Percentiles rank a stretch among this genome's conserved stretches.
Evolutionary conservation across 371 early-diverging fungal genomes (phyloP).

Genomic region (Saksenaea vasiformis): DNA sequence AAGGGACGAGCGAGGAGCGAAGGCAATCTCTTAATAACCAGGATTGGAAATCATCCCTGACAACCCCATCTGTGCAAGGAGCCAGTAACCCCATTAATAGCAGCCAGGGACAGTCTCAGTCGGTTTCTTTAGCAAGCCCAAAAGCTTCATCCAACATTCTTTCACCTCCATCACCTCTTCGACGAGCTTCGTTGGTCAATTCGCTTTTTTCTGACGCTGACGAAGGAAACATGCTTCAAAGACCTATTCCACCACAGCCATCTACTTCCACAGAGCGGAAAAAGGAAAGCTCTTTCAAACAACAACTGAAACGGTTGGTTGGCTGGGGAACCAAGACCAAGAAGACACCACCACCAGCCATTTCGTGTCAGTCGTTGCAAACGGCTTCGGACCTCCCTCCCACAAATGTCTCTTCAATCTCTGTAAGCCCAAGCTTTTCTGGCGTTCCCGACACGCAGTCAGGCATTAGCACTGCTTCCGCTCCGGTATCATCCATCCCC

Average conservation of each 20-base stretch:
- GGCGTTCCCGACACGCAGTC: constrained; percentile 14
- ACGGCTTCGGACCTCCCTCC: neutral
- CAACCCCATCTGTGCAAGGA: constrained; percentile 14
- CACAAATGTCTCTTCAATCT: neutral
- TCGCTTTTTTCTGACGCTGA: neutral
- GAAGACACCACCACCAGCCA: constrained; percentile 14
- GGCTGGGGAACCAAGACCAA: constrained; percentile 40
- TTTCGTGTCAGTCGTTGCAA: neutral
- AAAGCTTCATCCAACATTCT: constrained; percentile 17
- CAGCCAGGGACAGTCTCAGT: constrained; percentile 10
- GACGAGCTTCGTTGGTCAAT: constrained; percentile 12
- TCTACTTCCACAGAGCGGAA: constrained; percentile 13
- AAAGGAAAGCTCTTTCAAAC: constrained; percentile 36
- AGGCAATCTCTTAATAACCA: constrained; percentile 17
- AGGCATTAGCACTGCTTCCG: constrained; percentile 32
- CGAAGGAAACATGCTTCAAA: neutral
- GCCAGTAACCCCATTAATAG: constrained; percentile 8
- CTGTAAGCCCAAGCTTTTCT: neutral
- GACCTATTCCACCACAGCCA: constrained; percentile 3
- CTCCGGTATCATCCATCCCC: constrained; percentile 26
- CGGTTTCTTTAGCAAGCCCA: neutral
- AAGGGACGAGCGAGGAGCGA: constrained; percentile 16
- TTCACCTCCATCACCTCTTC: constrained; percentile 29
- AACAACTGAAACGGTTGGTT: constrained; percentile 45
- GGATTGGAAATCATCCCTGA: constrained; percentile 37